A percentile compares a stretch with the other conserved stretches of the same genome.
Evolutionary conservation across 2,329 filamentous ascomycete genomes (phyloP).

Genomic region (Hypoxylon sp.): DNA sequence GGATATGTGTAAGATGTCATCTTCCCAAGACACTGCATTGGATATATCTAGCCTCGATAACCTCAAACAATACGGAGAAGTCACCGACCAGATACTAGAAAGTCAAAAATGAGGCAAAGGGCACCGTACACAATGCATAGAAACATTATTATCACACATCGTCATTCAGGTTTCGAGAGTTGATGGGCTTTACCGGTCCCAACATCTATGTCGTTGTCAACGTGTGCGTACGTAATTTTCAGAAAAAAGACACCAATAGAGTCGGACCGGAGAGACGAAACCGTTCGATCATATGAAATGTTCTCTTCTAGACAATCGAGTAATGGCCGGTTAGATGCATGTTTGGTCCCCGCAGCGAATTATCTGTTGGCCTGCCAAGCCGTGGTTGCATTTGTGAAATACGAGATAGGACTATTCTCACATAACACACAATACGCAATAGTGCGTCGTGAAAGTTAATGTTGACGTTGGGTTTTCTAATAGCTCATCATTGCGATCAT

Average conservation of each 20-base stretch:
- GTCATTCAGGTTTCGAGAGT: not conserved
- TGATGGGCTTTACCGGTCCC: conserved; percentile 4
- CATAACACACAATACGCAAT: conserved; percentile 9
- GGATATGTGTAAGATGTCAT: not conserved
- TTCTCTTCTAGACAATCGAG: conserved; percentile 19
- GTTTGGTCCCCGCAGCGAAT: conserved; percentile 6
- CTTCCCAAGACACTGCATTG: not conserved
- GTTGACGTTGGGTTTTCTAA: not conserved
- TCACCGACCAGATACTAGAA: not conserved
- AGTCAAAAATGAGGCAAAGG: not conserved
- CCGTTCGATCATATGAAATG: conserved; percentile 10
- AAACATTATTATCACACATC: not conserved
- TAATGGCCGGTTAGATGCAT: conserved; percentile 18
- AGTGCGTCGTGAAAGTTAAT: conserved; percentile 6
- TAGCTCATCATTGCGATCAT: not conserved
- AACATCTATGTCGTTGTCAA: not conserved
- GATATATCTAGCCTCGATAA: not conserved
- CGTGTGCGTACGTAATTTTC: not conserved
- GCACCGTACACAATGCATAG: not conserved
- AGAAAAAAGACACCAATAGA: not conserved
- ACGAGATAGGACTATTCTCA: conserved; percentile 34
- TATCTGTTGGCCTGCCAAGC: conserved; percentile 40
- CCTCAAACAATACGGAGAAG: not conserved
- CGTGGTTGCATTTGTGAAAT: conserved; percentile 35
- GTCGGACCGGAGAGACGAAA: not conserved